phyloP scores from a whole-genome alignment of 108 stramenopile genomes.

The Cylindrotheca fusiformis region DNA sequence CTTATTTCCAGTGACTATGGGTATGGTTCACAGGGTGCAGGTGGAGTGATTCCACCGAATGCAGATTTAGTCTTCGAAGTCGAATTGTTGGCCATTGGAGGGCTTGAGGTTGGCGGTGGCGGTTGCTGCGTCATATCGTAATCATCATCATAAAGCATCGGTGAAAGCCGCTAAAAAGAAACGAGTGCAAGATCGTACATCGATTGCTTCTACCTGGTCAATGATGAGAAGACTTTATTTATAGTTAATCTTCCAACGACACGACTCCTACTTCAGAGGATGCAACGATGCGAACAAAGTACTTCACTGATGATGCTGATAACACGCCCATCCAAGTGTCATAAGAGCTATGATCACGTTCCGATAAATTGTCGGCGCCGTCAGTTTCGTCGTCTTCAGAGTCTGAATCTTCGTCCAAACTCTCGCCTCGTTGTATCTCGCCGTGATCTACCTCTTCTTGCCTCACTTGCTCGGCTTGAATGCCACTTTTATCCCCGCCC shows the following conservation, averaged over 20 bases:
- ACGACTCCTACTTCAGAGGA: conserved; percentile 52
- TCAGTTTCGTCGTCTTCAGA: conserved; percentile 13
- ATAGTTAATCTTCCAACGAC: conserved; percentile 41
- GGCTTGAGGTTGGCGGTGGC: conserved; percentile 9
- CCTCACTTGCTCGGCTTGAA: conserved; percentile 13
- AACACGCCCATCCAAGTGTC: conserved; percentile 71
- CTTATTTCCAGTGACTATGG: conserved; percentile 79
- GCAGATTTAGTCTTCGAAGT: conserved; percentile 80
- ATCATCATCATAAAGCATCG: too few species aligned
- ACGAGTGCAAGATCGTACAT: too few species aligned
- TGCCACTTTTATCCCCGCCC: neutral
- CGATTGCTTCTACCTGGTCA: too few species aligned
- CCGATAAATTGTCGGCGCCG: conserved; percentile 2
- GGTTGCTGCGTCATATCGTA: conserved; percentile 12
- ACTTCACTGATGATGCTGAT: conserved; percentile 43
- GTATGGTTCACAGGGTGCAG: conserved; percentile 81
- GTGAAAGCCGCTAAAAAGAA: too few species aligned
- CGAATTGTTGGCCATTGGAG: conserved; percentile 60
- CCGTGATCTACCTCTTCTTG: conserved; percentile 22
- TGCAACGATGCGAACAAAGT: conserved; percentile 61
- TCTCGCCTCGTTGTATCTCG: conserved; percentile 26
- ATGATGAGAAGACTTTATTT: too few species aligned
- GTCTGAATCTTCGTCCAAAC: conserved; percentile 34
- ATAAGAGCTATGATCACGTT: conserved; percentile 40
- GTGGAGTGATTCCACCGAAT: conserved; percentile 88